Percentiles rank a stretch among this genome's conserved stretches.
phyloP scores from a whole-genome alignment of 78 protist species.

The Speleostelium caveatum region DNA sequence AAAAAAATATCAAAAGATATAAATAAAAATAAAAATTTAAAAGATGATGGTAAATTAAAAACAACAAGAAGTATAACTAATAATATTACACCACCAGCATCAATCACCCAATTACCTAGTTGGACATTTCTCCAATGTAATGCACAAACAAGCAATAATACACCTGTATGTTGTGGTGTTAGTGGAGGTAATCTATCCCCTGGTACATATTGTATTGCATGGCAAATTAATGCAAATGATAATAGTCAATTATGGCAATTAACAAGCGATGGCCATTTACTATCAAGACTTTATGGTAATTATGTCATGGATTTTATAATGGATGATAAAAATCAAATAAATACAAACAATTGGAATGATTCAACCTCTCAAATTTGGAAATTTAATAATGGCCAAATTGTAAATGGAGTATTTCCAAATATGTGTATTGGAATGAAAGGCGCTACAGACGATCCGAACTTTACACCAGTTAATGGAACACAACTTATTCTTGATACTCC shows the following conservation, averaged over 20 bases:
- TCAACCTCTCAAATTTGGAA: neutral
- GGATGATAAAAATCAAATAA: neutral
- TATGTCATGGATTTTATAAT: neutral
- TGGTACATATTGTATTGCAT: neutral
- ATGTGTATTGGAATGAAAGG: slow-evolving; percentile 1
- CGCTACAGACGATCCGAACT: neutral
- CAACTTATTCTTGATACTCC: neutral
- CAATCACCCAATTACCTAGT: too few species aligned
- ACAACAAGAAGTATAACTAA: too few species aligned
- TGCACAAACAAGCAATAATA: too few species aligned
- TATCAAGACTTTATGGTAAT: neutral
- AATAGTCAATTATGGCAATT: slow-evolving; percentile 8
- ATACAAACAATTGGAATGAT: neutral
- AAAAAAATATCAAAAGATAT: too few species aligned
- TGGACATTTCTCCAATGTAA: too few species aligned
- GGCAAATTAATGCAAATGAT: neutral
- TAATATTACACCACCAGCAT: too few species aligned
- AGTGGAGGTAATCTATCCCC: neutral
- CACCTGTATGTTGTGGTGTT: slow-evolving; percentile 1
- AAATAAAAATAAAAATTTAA: too few species aligned
- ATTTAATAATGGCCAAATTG: neutral
- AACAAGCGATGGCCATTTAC: neutral
- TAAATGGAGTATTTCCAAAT: neutral
- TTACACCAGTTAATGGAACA: neutral
- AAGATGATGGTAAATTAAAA: too few species aligned